phyloP scores from a whole-genome alignment of 2,329 filamentous ascomycete genomes.

The Incumbomyces lentus region DNA sequence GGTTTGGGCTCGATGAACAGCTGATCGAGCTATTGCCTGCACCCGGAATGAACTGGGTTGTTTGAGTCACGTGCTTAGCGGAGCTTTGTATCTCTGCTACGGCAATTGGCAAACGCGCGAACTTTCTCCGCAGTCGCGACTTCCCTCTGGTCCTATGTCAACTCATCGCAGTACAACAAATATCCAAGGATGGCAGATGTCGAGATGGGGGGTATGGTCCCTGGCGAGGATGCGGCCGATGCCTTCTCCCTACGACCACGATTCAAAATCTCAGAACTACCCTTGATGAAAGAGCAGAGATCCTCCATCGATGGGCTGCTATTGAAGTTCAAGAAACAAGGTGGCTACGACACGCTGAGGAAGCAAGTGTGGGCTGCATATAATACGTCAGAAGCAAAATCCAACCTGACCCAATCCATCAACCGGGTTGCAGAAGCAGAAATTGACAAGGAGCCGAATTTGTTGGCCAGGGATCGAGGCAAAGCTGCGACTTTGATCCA shows the following conservation, averaged over 20 bases:
- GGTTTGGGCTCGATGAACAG: too few relatives aligned
- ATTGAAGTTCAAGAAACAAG: conserved; percentile 56
- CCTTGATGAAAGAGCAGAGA: conserved; percentile 48
- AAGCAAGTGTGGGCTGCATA: conserved; percentile 53
- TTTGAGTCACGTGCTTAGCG: too few relatives aligned
- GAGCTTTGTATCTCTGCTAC: too few relatives aligned
- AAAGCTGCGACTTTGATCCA: conserved; percentile 54
- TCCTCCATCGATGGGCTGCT: conserved; percentile 50
- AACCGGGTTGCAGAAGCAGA: conserved; percentile 48
- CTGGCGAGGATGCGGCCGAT: conserved; percentile 7
- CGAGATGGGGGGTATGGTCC: neutral
- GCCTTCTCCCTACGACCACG: conserved; percentile 27
- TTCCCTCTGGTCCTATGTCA: neutral
- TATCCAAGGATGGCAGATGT: conserved; percentile 11
- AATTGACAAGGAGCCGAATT: conserved; percentile 51
- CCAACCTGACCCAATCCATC: conserved; percentile 41
- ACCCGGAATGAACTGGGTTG: too few relatives aligned
- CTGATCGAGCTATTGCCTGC: too few relatives aligned
- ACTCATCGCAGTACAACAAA: neutral
- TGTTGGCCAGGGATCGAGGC: conserved; percentile 50
- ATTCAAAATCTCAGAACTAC: conserved; percentile 51
- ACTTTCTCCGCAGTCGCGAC: too few relatives aligned
- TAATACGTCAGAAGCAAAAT: conserved; percentile 42
- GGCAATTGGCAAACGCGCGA: too few relatives aligned
- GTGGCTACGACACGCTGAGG: conserved; percentile 52